A percentile compares a stretch with the other conserved stretches of the same genome.
phyloP scores from a whole-genome alignment of 345 rosid genomes.

The Gossypium mustelinum region DNA sequence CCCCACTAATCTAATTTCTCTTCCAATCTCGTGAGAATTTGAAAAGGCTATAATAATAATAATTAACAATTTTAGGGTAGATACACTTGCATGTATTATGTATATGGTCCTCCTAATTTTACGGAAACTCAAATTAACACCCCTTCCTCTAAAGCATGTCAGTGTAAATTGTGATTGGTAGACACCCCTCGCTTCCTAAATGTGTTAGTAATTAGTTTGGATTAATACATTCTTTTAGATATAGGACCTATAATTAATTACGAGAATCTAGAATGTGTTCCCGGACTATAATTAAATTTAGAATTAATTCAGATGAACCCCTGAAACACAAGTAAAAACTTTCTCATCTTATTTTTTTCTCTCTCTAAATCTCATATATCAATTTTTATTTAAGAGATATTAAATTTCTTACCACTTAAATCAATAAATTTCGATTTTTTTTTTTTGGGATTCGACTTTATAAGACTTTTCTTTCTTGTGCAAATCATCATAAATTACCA shows the following conservation, averaged over 20 bases:
- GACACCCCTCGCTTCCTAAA: constrained; percentile 10
- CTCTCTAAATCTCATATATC: no score
- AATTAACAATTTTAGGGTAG: background rate
- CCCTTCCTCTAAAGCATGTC: background rate
- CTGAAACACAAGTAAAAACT: no score
- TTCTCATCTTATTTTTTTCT: no score
- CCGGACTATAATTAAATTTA: no score
- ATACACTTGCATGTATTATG: background rate
- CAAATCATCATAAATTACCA: background rate
- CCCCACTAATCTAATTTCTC: background rate
- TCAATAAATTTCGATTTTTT: no score
- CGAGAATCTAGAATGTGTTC: no score
- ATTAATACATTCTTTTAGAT: background rate
- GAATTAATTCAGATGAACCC: no score
- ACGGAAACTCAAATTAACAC: constrained; percentile 11
- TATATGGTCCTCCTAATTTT: constrained; percentile 17
- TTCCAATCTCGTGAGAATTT: constrained; percentile 23
- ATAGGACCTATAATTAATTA: background rate
- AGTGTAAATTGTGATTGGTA: background rate
- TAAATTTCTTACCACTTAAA: no score
- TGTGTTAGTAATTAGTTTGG: constrained; percentile 8
- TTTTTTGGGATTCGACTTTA: constrained; percentile 9
- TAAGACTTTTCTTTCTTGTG: constrained; percentile 13
- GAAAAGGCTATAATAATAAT: background rate
- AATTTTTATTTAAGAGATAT: no score